Percentiles rank a stretch among this genome's conserved stretches.
Evolutionary conservation across 73 alveolate species (phyloP).

Genomic region (Paramecium pentaurelia): DNA sequence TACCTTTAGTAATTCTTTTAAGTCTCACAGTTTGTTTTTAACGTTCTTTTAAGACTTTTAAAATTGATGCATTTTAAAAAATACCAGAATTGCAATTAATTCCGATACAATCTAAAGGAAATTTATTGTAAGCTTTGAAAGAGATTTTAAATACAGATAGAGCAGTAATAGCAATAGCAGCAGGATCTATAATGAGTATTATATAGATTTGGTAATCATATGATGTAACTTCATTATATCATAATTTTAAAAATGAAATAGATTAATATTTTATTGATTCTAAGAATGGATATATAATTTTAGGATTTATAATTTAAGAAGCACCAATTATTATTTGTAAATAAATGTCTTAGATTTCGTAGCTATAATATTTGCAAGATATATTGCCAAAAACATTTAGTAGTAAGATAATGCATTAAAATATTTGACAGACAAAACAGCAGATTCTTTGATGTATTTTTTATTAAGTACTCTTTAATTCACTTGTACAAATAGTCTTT

Average conservation of each 20-base stretch:
- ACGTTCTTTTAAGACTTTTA: background rate
- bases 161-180: constrained; percentile 5
- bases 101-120: background rate
- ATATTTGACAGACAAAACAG: background rate
- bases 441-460: background rate
- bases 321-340: background rate
- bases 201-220: background rate
- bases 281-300: background rate
- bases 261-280: background rate
- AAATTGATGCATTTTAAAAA: background rate
- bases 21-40: background rate
- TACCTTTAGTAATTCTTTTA: background rate
- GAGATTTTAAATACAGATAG: background rate
- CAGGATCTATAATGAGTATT: constrained; percentile 21
- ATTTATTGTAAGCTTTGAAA: background rate
- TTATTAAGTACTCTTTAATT: background rate
- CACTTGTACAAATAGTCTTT: background rate
- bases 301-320: background rate
- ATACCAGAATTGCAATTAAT: background rate
- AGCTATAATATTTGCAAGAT: background rate
- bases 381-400: background rate
- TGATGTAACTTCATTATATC: background rate
- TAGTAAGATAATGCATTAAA: background rate
- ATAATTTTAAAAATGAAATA: background rate
- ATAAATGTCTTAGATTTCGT: background rate